A percentile compares a stretch with the other conserved stretches of the same genome.
phyloP scores from a whole-genome alignment of 108 stramenopile species.

The Schizochytrium sp. region DNA sequence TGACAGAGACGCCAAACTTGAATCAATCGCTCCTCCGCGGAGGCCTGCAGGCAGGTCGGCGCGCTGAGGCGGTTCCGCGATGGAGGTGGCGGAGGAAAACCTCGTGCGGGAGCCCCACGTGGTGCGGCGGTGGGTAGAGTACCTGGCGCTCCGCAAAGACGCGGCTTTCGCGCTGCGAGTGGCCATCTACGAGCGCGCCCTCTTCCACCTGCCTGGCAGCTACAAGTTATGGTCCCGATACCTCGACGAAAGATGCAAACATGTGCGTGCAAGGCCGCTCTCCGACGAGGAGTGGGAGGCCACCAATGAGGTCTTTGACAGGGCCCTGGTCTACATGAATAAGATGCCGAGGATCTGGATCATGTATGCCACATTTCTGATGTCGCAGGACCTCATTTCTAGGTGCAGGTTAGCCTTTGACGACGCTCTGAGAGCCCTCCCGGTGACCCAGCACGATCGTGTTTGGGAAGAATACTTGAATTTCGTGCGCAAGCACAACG shows the following conservation, averaged over 20 bases:
- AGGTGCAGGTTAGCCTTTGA: conserved; percentile 83
- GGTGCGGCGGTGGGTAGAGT: conserved; percentile 84
- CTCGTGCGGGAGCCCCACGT: conserved; percentile 81
- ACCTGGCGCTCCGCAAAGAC: conserved; percentile 81
- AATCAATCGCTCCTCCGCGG: too few species aligned
- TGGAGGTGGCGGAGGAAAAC: conserved; percentile 75
- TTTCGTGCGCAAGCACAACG: conserved; percentile 50
- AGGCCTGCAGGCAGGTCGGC: too few species aligned
- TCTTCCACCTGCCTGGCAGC: conserved; percentile 86
- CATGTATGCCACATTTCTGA: conserved; percentile 78
- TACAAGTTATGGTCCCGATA: conserved; percentile 97
- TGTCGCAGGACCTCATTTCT: conserved; percentile 62
- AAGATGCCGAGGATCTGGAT: conserved; percentile 95
- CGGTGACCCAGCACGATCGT: conserved; percentile 89
- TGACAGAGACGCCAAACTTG: too few species aligned
- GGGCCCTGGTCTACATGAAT: conserved; percentile 83
- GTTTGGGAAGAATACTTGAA: conserved; percentile 85
- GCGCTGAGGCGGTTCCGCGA: too few species aligned
- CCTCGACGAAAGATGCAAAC: conserved; percentile 70
- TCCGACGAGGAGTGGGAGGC: neutral
- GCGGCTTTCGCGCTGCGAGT: conserved; percentile 71
- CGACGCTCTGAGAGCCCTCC: conserved; percentile 89
- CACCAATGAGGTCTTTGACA: conserved; percentile 78
- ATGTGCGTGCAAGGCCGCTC: neutral
- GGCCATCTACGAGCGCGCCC: conserved; percentile 81